Evolutionary conservation across 1,139 yeast species (phyloP).

Genomic region (Candida buenavistaensis): DNA sequence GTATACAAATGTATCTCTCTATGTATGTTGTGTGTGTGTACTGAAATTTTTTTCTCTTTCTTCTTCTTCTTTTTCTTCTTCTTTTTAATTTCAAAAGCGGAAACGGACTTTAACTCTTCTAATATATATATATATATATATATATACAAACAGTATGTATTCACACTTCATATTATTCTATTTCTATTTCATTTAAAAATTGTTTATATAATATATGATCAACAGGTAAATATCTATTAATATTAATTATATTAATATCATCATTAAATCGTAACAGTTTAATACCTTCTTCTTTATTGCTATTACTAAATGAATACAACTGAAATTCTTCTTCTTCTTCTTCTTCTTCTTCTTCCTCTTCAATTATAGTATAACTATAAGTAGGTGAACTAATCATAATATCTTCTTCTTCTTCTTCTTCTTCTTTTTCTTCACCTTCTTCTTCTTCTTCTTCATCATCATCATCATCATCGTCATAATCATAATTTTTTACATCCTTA

Average conservation of each 20-base stretch:
- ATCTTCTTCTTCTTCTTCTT: constrained; percentile 1
- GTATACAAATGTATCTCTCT: no score
- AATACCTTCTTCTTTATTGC: not conserved
- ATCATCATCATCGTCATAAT: constrained; percentile 12
- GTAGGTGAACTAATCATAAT: no score
- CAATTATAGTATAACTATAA: no score
- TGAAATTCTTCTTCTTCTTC: not conserved
- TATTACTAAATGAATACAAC: not conserved
- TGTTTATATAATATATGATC: constrained; percentile 14
- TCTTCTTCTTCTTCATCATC: constrained; percentile 14
- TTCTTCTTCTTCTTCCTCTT: constrained; percentile 1
- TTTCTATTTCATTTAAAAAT: constrained; percentile 9
- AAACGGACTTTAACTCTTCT: no score
- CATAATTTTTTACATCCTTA: constrained; percentile 10
- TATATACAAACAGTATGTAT: no score
- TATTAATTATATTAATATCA: constrained; percentile 12
- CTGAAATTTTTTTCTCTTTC: no score
- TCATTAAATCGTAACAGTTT: constrained; percentile 15
- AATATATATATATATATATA: no score
- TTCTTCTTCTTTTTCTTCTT: no score
- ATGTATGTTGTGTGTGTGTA: no score
- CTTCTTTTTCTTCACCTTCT: constrained; percentile 6
- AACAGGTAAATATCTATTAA: constrained; percentile 14
- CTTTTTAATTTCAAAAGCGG: no score
- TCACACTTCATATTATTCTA: no score